Base-by-base conservation (phyloP, 331 rosid genomes). In the Spiraea crenata region DNA sequence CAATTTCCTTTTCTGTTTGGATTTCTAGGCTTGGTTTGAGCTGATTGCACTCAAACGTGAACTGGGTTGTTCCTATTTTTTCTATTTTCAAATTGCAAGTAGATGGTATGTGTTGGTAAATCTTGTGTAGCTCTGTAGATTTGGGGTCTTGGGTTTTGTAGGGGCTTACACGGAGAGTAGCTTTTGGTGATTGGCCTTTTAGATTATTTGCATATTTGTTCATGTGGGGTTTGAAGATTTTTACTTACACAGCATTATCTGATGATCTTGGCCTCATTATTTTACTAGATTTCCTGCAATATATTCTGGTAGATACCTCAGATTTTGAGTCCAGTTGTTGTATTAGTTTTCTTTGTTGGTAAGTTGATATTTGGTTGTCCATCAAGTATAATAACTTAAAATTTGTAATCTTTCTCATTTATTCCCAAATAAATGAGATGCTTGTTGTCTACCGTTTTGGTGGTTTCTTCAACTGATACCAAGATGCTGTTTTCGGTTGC, bases 401-500 rank as follows among this genome's bases (percentile, higher is more conserved):
- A 58, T 73, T 54, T 71, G 75, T 77, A 82, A 77, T 88, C 86
- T 80, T 86, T 71, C 85, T 84, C 92, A 71, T 85, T 82, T 87
- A 91, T 89, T 84, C 90, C 76, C 82, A 72, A 86, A 45, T 84
- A 83, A 80, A 74, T 52, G 75, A 91, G 97, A 93, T 93, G 86
- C 97, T 87, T 86, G 77, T 78, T 95, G 99, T 95, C 97, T 83
- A 85, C 92, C 81, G 88, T 87, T 89, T 85, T 89, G 93, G 91
- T 83, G 98, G 90, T 82, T 89, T 75, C 78, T 82, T 84, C 88
- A 86, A 83, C 96, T 89, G 92, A 86, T 89, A 86, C 89, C 90
- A 69, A 95, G 92, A 89, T 91, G 99, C 96, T 95, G 97, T 95
- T 91, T 90, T 80, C 88, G 34, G 92, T 93, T 93, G 90, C 90